A percentile compares a stretch with the other conserved stretches of the same genome.
Evolutionary conservation across 768 basidiomycete species (phyloP).

Genomic region (Mycena belliarum): DNA sequence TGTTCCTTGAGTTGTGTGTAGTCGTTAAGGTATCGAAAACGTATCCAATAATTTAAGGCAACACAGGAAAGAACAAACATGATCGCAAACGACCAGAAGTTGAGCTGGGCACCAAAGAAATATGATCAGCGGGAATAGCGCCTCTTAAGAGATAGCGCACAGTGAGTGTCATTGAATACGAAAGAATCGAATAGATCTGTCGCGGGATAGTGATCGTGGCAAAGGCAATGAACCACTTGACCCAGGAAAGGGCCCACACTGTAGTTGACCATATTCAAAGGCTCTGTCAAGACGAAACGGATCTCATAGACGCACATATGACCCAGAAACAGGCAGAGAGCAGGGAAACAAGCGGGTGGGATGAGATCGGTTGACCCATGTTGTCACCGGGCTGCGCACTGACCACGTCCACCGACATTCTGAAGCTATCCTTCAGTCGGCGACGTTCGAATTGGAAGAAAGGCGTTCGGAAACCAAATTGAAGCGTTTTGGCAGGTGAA

Average conservation of each 20-base stretch:
- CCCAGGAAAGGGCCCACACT: conserved; percentile 87
- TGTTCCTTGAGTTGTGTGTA: conserved; percentile 79
- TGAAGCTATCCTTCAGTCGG: neutral
- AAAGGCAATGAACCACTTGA: conserved; percentile 71
- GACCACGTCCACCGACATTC: neutral
- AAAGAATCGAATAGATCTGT: conserved; percentile 74
- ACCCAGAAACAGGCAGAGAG: conserved; percentile 86
- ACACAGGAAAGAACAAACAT: conserved; percentile 69
- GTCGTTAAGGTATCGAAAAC: conserved; percentile 76
- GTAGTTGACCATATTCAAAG: conserved; percentile 6
- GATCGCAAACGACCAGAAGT: conserved; percentile 88
- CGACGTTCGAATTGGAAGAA: neutral
- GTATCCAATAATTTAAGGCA: conserved; percentile 81
- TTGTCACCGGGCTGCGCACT: neutral
- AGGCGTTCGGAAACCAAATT: neutral
- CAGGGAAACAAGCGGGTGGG: conserved; percentile 75
- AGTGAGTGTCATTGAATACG: conserved; percentile 88
- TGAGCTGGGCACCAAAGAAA: conserved; percentile 55
- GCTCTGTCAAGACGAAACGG: conserved; percentile 1
- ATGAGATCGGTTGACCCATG: neutral
- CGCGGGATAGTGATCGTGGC: conserved; percentile 82
- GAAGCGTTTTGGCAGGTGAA: neutral
- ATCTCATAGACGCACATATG: conserved; percentile 55
- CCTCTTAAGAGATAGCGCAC: conserved; percentile 40
- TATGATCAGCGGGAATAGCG: neutral